These are phyloP conservation scores for Phytophthora sp. DNA, from an alignment of 352 stramenopile species.

Conservation along the genomic window DNA sequence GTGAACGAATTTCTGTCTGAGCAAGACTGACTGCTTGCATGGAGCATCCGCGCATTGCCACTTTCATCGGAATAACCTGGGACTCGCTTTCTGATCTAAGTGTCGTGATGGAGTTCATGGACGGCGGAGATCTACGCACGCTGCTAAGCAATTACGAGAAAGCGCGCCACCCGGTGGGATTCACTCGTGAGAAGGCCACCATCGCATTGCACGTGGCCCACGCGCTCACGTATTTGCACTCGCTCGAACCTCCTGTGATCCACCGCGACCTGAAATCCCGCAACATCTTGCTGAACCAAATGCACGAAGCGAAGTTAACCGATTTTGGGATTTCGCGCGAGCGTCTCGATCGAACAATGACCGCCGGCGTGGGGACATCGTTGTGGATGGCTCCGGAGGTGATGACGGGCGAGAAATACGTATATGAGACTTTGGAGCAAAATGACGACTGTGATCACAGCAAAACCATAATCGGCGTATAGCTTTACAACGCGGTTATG, in stretches of 20 bases:
- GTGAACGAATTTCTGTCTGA: conserved; percentile 6
- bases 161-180: not conserved
- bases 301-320: conserved; percentile 39
- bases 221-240: conserved; percentile 45
- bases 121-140: not conserved
- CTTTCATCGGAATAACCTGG: conserved; percentile 2
- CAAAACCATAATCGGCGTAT: no score
- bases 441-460: no score
- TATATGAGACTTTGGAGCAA: no score
- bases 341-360: conserved; percentile 2
- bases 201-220: conserved; percentile 35
- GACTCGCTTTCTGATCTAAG: conserved; percentile 13
- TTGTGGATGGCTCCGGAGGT: conserved; percentile 2
- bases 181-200: conserved; percentile 19
- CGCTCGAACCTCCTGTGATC: conserved; percentile 33
- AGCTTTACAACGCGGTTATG: no score
- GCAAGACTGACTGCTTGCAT: conserved; percentile 3
- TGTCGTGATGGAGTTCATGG: conserved; percentile 16
- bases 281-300: conserved; percentile 37
- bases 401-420: not conserved
- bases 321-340: conserved; percentile 23
- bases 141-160: conserved; percentile 5
- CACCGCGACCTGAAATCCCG: conserved; percentile 47
- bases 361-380: not conserved
- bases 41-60: conserved; percentile 5